Evolutionary conservation across 148 eudicot species (phyloP).

Genomic region (Silene latifolia): DNA sequence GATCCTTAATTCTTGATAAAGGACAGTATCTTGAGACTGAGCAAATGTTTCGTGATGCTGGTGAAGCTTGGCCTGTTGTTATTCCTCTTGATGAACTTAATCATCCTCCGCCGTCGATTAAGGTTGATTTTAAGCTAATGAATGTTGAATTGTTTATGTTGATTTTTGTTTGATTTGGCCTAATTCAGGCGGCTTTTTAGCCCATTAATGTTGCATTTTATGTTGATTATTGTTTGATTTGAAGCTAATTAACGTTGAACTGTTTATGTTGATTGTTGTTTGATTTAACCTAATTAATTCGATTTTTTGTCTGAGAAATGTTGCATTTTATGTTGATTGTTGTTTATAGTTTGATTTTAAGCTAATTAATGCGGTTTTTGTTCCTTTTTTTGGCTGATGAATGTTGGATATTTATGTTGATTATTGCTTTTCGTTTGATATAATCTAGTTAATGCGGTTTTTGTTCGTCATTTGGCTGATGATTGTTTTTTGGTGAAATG

Average conservation of each 20-base stretch:
- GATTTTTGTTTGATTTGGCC: neutral
- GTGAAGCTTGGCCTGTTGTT: constrained; percentile 81
- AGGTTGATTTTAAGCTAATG: constrained; percentile 35
- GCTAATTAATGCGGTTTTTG: neutral
- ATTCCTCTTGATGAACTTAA: constrained; percentile 66
- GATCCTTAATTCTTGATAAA: constrained; percentile 66
- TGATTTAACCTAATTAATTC: neutral
- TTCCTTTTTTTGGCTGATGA: neutral
- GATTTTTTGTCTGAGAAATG: neutral
- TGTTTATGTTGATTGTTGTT: neutral
- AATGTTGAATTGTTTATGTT: too few species aligned
- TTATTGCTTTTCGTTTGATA: neutral
- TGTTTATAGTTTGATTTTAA: neutral
- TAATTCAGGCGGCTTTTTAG: too few species aligned
- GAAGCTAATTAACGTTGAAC: too few species aligned
- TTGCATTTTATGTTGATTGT: neutral
- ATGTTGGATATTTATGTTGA: neutral
- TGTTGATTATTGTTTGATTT: too few species aligned
- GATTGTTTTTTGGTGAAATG: neutral
- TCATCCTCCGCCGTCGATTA: constrained; percentile 50
- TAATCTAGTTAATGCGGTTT: neutral
- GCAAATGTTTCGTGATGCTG: constrained; percentile 93
- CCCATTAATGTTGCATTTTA: too few species aligned
- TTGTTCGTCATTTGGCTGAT: neutral
- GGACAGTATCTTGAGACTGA: constrained; percentile 81